Evolutionary conservation across 164 flowering plant genomes (phyloP), one percentile per base, ranked within the genome.

Genomic region (Magnolia officinalis): DNA sequence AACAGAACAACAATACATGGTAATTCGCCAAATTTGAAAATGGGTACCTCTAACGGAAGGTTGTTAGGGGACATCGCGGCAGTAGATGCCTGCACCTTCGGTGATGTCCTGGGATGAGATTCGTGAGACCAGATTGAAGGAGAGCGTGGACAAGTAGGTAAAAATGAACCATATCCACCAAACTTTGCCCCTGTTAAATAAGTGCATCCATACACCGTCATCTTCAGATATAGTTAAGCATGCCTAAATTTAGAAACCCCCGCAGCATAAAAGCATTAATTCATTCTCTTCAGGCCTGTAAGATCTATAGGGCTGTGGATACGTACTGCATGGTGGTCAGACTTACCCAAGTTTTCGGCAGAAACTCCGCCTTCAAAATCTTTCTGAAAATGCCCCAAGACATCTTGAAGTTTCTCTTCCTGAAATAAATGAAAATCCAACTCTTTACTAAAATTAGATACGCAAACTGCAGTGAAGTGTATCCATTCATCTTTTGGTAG

Each of bases 81-180:
- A 75, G 63, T 71, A 73, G 31, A 63, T 58, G 70, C 74, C 71
- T 72, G 88, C 66, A 74, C 71, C 80, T 71, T 83, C 58, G 63
- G 86, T 49, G 88, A 89, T 78, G 88, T 83, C 78, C 78, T 88
- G 72, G 88, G 87, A 73, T 81, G 89, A 55, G 61, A 8, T 55
- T 55, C 61, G 10, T 55, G 61, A 71, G 90, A 78, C 78, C 55
- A 78, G 79, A 74, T 69, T 14, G 87, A 66, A 75, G 92, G 87
- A 66, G 89, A 88, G 4, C 90, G 86, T 78, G 87, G 86, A 76
- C 88, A 80, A 10, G 87, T 72, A 20, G 97, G 94, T 77, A 95
- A 84, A 83, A 95, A 95, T 20, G 98, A 87, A 63, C 98, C 98
- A 87, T 95, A 92, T 2, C 86, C 91, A 79, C 95, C 94, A 85